phyloP scores from a whole-genome alignment of 257 asterid genomes.

The Sherardia arvensis region DNA sequence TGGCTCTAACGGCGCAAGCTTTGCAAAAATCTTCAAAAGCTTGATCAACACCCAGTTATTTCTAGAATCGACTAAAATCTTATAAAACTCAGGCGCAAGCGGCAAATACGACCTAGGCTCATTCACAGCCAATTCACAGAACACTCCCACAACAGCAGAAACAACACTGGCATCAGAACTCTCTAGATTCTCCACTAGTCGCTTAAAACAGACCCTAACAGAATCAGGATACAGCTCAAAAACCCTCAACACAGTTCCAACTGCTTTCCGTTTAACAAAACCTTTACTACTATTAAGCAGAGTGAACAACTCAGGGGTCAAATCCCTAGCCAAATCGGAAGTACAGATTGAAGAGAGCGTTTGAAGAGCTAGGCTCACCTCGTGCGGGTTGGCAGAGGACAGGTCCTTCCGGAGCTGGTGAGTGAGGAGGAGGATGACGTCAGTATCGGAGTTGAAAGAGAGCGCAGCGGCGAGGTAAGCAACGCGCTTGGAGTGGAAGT shows the following conservation, averaged over 20 bases:
- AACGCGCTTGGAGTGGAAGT: constrained; percentile 52
- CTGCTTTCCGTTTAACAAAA: constrained; percentile 59
- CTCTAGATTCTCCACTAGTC: constrained; percentile 80
- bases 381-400: constrained; percentile 48
- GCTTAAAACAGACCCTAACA: constrained; percentile 83
- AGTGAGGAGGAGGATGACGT: constrained; percentile 80
- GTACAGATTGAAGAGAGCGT: constrained; percentile 58
- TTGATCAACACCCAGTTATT: constrained; percentile 92
- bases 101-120: constrained; percentile 84
- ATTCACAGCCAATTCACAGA: constrained; percentile 68
- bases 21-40: constrained; percentile 72
- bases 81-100: constrained; percentile 86
- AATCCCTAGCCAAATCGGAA: constrained; percentile 72
- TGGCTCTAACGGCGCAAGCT: constrained; percentile 75
- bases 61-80: constrained; percentile 63
- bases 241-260: constrained; percentile 50
- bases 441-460: constrained; percentile 64
- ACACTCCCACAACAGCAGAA: constrained; percentile 75
- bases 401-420: constrained; percentile 94
- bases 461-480: constrained; percentile 74
- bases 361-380: constrained; percentile 70
- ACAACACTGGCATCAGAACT: constrained; percentile 52
- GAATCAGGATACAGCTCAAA: constrained; percentile 75
- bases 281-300: constrained; percentile 44
- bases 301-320: constrained; percentile 67